phyloP scores from a whole-genome alignment of 371 early-diverging fungal genomes.

The Gilbertella persicaria region DNA sequence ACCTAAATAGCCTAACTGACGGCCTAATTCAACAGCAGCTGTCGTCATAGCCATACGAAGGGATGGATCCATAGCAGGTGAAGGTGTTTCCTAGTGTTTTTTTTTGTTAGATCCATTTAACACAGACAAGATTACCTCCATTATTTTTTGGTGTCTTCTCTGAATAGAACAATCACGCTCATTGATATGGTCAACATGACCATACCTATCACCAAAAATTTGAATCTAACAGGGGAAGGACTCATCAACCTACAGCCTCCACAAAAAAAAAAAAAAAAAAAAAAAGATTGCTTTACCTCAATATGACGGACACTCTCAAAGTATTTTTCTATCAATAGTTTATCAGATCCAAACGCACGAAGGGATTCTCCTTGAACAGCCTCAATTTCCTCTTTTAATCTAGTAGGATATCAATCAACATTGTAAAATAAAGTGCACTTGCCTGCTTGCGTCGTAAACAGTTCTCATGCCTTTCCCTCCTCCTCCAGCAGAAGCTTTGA shows the following conservation, averaged over 20 bases:
- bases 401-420: conserved; percentile 14
- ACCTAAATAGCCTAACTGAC: conserved; percentile 60
- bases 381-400: conserved; percentile 77
- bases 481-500: conserved; percentile 91
- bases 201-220: conserved; percentile 79
- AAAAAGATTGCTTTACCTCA: conserved; percentile 55
- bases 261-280: background rate
- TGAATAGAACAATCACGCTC: conserved; percentile 92
- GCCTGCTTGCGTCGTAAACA: conserved; percentile 45
- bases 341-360: conserved; percentile 88
- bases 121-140: conserved; percentile 60
- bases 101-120: too few species aligned
- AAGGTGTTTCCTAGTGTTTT: conserved; percentile 66
- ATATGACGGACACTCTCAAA: conserved; percentile 90
- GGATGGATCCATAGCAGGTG: conserved; percentile 50
- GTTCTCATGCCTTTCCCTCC: conserved; percentile 94
- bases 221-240: conserved; percentile 70
- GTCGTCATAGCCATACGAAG: conserved; percentile 57
- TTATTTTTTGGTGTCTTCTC: conserved; percentile 85
- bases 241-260: too few species aligned
- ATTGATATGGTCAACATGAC: conserved; percentile 82
- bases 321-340: conserved; percentile 92
- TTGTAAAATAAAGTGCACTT: conserved; percentile 13
- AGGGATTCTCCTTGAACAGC: conserved; percentile 85
- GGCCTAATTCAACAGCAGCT: conserved; percentile 62